Conservation (phyloP, 2,329 filamentous ascomycete species). For the Pestalotiopsis sp. region DNA sequence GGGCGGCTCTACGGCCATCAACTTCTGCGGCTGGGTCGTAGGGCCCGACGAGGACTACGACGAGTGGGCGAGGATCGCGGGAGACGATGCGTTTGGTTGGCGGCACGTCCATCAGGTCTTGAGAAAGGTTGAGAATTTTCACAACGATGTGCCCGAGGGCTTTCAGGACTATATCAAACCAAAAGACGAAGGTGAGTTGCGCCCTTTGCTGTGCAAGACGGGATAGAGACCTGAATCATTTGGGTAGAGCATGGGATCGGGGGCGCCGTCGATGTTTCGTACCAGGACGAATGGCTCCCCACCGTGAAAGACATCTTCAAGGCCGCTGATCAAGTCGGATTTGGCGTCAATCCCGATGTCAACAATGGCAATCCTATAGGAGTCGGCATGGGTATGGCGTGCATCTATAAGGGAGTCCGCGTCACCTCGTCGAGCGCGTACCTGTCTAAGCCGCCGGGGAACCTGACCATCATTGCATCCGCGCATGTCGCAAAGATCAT, state of each 20-base stretch:
- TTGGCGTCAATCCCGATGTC: conserved; percentile 19
- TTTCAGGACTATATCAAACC: conserved; percentile 37
- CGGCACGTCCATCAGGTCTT: conserved; percentile 31
- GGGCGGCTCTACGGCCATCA: conserved; percentile 42
- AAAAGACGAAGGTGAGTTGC: conserved; percentile 11
- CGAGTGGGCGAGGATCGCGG: conserved; percentile 47
- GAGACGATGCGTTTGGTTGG: conserved; percentile 52
- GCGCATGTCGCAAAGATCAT: conserved; percentile 16
- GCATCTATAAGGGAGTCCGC: conserved; percentile 37
- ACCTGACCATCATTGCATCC: conserved; percentile 15
- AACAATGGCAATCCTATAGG: conserved; percentile 22
- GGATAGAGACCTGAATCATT: background rate
- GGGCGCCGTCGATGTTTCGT: conserved; percentile 22
- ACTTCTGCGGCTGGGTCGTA: conserved; percentile 44
- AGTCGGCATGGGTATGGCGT: conserved; percentile 23
- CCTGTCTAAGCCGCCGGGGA: conserved; percentile 12
- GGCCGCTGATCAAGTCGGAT: conserved; percentile 18
- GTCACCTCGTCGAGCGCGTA: conserved; percentile 41
- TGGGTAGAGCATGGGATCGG: conserved; percentile 19
- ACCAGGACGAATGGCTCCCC: conserved; percentile 18
- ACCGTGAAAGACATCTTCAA: conserved; percentile 15
- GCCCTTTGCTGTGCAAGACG: background rate
- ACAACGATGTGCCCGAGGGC: conserved; percentile 32
- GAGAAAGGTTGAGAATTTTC: conserved; percentile 49
- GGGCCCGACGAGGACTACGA: conserved; percentile 56